phyloP scores from a whole-genome alignment of 495 filamentous ascomycete genomes.

The Diplogelasinospora grovesii region DNA sequence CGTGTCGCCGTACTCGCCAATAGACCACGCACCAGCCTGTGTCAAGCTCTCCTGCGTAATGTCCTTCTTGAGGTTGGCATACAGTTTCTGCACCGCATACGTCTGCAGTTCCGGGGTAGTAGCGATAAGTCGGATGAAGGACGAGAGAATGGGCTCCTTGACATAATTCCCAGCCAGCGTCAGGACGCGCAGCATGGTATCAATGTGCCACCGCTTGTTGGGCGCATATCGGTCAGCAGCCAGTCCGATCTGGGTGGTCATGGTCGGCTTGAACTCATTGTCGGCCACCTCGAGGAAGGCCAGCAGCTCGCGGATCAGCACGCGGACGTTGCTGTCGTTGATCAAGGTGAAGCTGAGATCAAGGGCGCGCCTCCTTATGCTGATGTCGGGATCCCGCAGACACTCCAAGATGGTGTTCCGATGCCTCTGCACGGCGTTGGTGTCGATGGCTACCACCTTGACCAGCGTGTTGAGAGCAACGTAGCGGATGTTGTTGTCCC shows the following conservation, averaged over 20 bases:
- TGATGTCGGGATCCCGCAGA: constrained; percentile 96
- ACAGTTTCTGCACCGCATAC: constrained; percentile 93
- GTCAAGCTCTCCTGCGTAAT: constrained; percentile 95
- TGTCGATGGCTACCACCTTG: constrained; percentile 97
- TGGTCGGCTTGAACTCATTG: constrained; percentile 95
- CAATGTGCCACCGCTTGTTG: constrained; percentile 95
- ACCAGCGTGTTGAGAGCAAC: constrained; percentile 95
- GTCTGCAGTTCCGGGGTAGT: constrained; percentile 92
- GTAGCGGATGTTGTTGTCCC: constrained; percentile 98
- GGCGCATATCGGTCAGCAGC: constrained; percentile 93
- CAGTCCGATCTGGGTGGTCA: constrained; percentile 96
- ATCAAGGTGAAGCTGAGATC: constrained; percentile 97
- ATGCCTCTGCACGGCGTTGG: constrained; percentile 94
- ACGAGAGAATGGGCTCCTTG: constrained; percentile 94
- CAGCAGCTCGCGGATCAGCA: constrained; percentile 84
- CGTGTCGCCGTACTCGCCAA: constrained; percentile 92
- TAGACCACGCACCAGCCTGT: constrained; percentile 92
- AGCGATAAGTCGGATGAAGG: constrained; percentile 90
- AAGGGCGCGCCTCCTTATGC: constrained; percentile 86
- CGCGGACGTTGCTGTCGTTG: constrained; percentile 90
- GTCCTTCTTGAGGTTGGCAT: constrained; percentile 81
- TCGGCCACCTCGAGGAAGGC: constrained; percentile 95
- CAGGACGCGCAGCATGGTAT: constrained; percentile 93
- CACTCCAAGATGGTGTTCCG: constrained; percentile 97
- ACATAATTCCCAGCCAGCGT: constrained; percentile 93